Conservation (phyloP, 139 green algal species). For the Chlamydomonas asymmetrica region DNA sequence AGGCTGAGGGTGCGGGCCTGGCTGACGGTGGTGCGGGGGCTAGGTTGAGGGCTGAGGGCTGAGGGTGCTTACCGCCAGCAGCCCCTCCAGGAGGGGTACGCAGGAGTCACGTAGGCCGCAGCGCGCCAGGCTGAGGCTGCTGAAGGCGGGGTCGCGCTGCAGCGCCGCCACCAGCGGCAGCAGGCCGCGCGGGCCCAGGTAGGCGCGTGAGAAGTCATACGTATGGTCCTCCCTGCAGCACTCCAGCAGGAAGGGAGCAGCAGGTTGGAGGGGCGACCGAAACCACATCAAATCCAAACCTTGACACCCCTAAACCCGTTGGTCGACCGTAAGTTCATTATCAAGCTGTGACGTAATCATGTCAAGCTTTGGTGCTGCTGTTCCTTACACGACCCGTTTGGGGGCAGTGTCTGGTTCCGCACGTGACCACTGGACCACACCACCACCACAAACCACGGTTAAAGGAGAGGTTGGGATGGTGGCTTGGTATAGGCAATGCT, state of each 20-base stretch:
- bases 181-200: constrained; percentile 32
- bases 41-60: too few relatives aligned
- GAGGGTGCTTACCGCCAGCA: too few relatives aligned
- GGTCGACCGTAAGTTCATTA: too few relatives aligned
- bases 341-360: background rate
- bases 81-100: too few relatives aligned
- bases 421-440: background rate
- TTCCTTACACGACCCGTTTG: background rate
- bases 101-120: too few relatives aligned
- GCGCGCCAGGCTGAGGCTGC: constrained; percentile 16
- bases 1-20: too few relatives aligned
- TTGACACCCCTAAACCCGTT: too few relatives aligned
- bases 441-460: background rate
- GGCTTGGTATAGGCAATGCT: background rate
- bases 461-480: background rate
- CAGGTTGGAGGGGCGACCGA: background rate
- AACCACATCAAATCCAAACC: too few relatives aligned
- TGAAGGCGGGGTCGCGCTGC: constrained; percentile 10
- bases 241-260: background rate
- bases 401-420: background rate
- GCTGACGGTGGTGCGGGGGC: too few relatives aligned
- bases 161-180: constrained; percentile 33
- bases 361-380: background rate
- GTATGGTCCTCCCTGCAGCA: background rate
- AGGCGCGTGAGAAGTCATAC: constrained; percentile 37